These are phyloP conservation scores for Skeletonema costatum DNA, from an alignment of 108 stramenopile species.

Conservation along the genomic window DNA sequence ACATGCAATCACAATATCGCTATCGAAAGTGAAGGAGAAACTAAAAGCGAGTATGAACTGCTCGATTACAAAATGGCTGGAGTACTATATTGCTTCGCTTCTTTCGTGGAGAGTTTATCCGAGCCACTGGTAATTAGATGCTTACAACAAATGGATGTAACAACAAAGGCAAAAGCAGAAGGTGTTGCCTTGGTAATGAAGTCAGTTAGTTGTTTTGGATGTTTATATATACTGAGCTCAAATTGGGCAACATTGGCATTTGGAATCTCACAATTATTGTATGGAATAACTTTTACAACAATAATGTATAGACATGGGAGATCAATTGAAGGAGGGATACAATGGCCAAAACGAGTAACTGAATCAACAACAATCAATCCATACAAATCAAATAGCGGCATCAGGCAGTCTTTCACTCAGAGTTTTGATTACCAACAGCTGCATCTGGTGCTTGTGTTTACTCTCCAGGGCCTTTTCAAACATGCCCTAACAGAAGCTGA, in stretches of 20 bases:
- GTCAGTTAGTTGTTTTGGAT: conserved; percentile 54
- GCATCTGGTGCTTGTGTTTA: conserved; percentile 61
- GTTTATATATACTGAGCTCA: conserved; percentile 14
- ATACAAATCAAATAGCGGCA: conserved; percentile 4
- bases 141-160: conserved; percentile 66
- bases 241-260: conserved; percentile 68
- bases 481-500: conserved; percentile 89
- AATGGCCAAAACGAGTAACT: conserved; percentile 32
- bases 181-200: conserved; percentile 67
- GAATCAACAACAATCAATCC: conserved; percentile 4
- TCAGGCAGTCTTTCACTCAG: not conserved
- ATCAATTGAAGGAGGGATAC: conserved; percentile 24
- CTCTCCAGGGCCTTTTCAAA: conserved; percentile 84
- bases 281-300: conserved; percentile 54
- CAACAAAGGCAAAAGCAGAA: conserved; percentile 72
- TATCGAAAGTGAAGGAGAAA: not conserved
- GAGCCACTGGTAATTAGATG: conserved; percentile 75
- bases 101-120: conserved; percentile 69
- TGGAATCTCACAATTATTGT: conserved; percentile 79
- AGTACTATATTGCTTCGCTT: conserved; percentile 77
- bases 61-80: conserved; percentile 75
- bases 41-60: not conserved
- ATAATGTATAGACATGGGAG: conserved; percentile 53
- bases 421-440: conserved; percentile 52
- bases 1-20: conserved; percentile 10